Percentiles rank a stretch among this genome's conserved stretches.
These are phyloP conservation scores for Melampsora occidentalis DNA, from an alignment of 1,284 basidiomycete genomes.

Conservation along the genomic window DNA sequence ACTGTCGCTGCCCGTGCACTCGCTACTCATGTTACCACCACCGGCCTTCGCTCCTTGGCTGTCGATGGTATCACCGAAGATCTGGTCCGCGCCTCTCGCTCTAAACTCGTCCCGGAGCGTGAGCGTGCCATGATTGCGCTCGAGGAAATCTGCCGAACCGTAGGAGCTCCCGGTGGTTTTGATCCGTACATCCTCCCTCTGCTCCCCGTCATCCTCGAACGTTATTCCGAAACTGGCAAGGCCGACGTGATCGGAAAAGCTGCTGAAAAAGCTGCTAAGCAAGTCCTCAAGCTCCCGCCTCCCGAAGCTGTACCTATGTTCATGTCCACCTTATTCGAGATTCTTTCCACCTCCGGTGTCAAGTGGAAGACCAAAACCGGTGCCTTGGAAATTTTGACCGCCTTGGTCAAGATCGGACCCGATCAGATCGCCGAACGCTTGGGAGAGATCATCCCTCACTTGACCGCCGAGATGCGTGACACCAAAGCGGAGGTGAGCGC, in stretches of 20 bases:
- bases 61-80: constrained; percentile 53
- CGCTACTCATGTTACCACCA: constrained; percentile 53
- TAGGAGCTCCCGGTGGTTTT: constrained; percentile 67
- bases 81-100: constrained; percentile 64
- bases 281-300: constrained; percentile 79
- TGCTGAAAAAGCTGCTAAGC: constrained; percentile 75
- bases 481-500: constrained; percentile 91
- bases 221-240: constrained; percentile 85
- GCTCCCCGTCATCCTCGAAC: constrained; percentile 74
- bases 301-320: constrained; percentile 71
- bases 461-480: constrained; percentile 92
- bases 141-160: constrained; percentile 57
- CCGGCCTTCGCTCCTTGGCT: constrained; percentile 53
- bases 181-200: constrained; percentile 79
- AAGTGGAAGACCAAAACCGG: constrained; percentile 96
- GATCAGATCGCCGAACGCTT: constrained; percentile 83
- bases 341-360: constrained; percentile 67
- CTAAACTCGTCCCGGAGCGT: constrained; percentile 86
- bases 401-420: constrained; percentile 54
- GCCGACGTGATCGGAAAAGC: constrained; percentile 71
- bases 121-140: constrained; percentile 80
- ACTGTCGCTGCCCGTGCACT: constrained; percentile 53
- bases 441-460: constrained; percentile 75
- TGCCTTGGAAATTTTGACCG: constrained; percentile 66
- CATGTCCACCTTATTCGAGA: constrained; percentile 68